Base-by-base conservation (phyloP, 75 land plant genomes). In the Azolla pinnata region DNA sequence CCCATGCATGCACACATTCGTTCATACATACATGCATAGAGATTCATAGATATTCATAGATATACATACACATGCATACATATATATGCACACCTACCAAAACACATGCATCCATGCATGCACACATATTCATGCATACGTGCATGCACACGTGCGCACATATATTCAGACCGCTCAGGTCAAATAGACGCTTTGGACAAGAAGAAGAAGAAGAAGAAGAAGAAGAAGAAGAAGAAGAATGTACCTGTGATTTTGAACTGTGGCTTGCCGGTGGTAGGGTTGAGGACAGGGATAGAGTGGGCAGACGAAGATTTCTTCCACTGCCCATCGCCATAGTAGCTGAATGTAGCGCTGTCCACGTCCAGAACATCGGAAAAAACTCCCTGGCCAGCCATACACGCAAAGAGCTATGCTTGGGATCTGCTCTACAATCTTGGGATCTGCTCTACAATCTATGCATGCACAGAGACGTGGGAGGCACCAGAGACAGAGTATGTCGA, bases 211-310 rank as follows among this genome's bases (percentile, higher is more conserved):
- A 38, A 14, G 42, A 38, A 14, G 14, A 38, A 14, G 42, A 38
- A 38, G 42, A 38, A 38, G 42, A 38, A 38, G 12, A 14, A 38
- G 14, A 14, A 38, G 42, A n/a, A n/a, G n/a, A n/a, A n/a, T n/a
- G 31, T 2, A 92, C 97, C 97, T 88, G 86, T 86, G 62, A 92
- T 86, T 46, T 75, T 92, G 81, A 78, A 92, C 10, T 85, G 86
- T 0, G 87, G 68, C 46, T 85, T 88, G 16, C 86, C 53, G 5
- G 89, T 85, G 40, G 97, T 72, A 3, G 97, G 95, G 55, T 92
- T 92, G 34, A 75, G 38, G 31, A 92, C 83, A 49, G 77, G 34
- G 21, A 92, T 86, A n/a, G 81, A 68, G 56, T 88, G 77, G 27
- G 89, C 97, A 12, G 97, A 92, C 28, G 76, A 24, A 3, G 95